Base-by-base conservation (phyloP, 2,329 filamentous ascomycete species). In the Sporothrix pseudoabietina region DNA sequence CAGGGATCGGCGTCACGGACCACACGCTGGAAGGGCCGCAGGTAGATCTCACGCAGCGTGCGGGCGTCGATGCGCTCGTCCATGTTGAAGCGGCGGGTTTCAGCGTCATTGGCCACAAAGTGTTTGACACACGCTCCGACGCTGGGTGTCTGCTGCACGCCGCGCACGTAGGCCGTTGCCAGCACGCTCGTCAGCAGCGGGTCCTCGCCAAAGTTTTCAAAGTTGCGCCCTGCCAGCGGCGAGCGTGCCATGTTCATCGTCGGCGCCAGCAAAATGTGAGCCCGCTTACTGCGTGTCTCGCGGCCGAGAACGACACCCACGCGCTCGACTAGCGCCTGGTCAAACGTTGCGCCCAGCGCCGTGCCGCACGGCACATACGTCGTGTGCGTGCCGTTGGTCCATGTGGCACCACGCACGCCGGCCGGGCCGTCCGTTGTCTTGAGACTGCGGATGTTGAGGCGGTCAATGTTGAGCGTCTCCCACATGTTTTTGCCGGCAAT, bases 291-390 rank as follows among this genome's bases (percentile, higher is more conserved):
- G 73, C 86, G 86, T 12, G 86, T 83, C 78, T 90, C 88, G 19
- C 87, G 83, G 44, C 84, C 88, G 77, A 90, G 85, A 39, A 88
- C 14, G 12, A 14, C 52, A 32, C 74, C 74, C 5, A 73, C 44
- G 8, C 57, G 65, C 55, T 70, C n/a, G 8, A 73, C 65, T n/a
- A 75, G 72, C 1, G 19, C 57, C 9, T 19, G 19, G 65, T 75
- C 70, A 55, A 73, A 73, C 2, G 74, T 73, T 1, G 92, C 91
- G 10, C 91, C 92, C 63, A 95, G 86, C 0, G 91, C 92, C 72
- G 93, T 89, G 72, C 92, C 92, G 77, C 92, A 94, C 8, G 92
- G 92, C 76, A 95, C 92, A 65, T 93, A 87, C n/a, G 92, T 92
- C 57, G 92, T 92, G 84, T 92, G 78, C 71, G 87, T 89, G 35